These are phyloP conservation scores for Soucietia sequanensis DNA, from an alignment of 805 yeast genomes.

Conservation along the genomic window DNA sequence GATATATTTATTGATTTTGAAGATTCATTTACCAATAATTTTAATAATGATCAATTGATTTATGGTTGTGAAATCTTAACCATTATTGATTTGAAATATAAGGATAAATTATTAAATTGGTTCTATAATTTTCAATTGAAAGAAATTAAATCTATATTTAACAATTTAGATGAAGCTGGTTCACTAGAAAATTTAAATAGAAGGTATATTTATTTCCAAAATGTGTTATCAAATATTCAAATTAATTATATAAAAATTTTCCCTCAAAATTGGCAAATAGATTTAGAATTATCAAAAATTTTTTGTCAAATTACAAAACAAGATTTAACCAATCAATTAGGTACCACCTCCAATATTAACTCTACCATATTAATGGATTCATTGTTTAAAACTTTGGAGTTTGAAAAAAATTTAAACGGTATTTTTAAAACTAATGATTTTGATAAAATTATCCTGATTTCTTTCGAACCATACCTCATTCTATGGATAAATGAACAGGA, in stretches of 20 bases:
- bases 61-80: constrained; percentile 78
- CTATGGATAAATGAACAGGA: constrained; percentile 90
- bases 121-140: constrained; percentile 65
- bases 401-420: constrained; percentile 72
- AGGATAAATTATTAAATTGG: constrained; percentile 66
- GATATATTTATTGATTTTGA: constrained; percentile 77
- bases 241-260: constrained; percentile 53
- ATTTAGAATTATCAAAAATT: constrained; percentile 52
- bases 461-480: constrained; percentile 81
- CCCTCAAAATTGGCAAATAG: constrained; percentile 72
- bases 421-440: constrained; percentile 51
- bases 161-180: constrained; percentile 87
- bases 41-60: constrained; percentile 29
- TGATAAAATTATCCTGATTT: constrained; percentile 50
- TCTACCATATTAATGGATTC: constrained; percentile 68
- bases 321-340: constrained; percentile 45
- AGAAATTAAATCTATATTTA: constrained; percentile 76
- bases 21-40: constrained; percentile 28
- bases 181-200: constrained; percentile 82
- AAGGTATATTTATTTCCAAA: constrained; percentile 77
- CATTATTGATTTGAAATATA: constrained; percentile 53
- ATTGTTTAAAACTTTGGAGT: constrained; percentile 75
- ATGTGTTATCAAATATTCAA: constrained; percentile 60
- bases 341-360: constrained; percentile 40
- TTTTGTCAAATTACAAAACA: constrained; percentile 70